Evolutionary conservation across 106 monocot genomes (phyloP).

Genomic region (Platanthera guangdongensis): DNA sequence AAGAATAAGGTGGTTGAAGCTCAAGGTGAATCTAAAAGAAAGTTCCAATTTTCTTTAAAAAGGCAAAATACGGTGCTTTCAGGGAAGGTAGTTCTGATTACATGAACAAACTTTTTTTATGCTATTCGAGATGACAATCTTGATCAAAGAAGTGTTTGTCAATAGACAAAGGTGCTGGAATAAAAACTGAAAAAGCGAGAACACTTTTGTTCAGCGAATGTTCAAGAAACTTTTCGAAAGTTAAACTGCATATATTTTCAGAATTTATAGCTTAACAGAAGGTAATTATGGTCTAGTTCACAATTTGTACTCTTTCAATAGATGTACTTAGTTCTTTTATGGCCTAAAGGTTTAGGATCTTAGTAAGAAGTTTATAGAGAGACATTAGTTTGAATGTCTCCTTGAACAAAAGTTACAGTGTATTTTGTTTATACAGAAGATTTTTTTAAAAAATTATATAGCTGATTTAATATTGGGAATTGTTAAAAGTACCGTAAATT

Average conservation of each 20-base stretch:
- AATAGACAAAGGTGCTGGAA: conserved; percentile 62
- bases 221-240: conserved; percentile 41
- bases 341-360: conserved; percentile 44
- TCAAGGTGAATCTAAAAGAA: conserved; percentile 43
- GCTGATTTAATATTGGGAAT: too few species aligned
- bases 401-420: conserved; percentile 35
- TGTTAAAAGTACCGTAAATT: too few species aligned
- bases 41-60: conserved; percentile 37
- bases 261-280: conserved; percentile 35
- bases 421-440: not conserved
- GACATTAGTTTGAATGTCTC: conserved; percentile 17
- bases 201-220: conserved; percentile 40
- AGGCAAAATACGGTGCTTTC: conserved; percentile 48
- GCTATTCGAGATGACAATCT: not conserved
- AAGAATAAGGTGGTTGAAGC: conserved; percentile 60
- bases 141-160: not conserved
- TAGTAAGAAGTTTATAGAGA: conserved; percentile 26
- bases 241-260: conserved; percentile 38
- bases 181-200: conserved; percentile 44
- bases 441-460: not conserved
- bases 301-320: not conserved
- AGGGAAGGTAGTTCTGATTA: conserved; percentile 19
- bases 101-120: not conserved
- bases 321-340: not conserved
- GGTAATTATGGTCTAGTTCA: conserved; percentile 13